Evolutionary conservation across 202 grass and related monocot species (phyloP), one percentile per base, ranked within the genome.

Genomic region (Cymbopogon flexuosus): DNA sequence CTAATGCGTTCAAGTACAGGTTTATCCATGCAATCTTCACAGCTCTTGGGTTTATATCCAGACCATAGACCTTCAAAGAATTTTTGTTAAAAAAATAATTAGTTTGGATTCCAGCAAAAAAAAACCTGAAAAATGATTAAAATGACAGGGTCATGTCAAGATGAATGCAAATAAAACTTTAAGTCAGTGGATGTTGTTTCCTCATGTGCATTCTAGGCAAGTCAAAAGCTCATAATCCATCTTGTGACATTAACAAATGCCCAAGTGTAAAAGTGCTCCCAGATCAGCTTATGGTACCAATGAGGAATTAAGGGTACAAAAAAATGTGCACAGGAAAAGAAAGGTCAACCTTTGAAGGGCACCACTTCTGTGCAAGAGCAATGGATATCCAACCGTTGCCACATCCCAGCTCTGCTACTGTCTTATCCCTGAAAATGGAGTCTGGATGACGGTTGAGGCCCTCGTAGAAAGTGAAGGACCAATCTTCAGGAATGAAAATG

Each of bases 381-480:
- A 98, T 98, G 29, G 96, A 98, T 82, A 98, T 98, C 96, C 96
- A 98, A 79, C 96, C 96, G 40, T 98, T 98, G 67, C 96, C 96
- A 80, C 92, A 95, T 41, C 96, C 96, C 62, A 95, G 77, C 82
- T 95, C 92, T 33, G 96, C 80, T 3, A 95, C 79, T 18, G 82
- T 95, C 73, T 93, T 98, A 3, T 98, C 90, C 77, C 88, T 91
- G 62, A 98, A 98, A 80, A 95, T 86, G 69, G 96, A 95, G 84
- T 91, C 92, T 62, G 87, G 90, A 49, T 91, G 90, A n/a, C 96
- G 75, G 56, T 98, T 98, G 65, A 98, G 89, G 71, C 96, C 96
- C 88, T 98, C 96, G 3, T 95, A 98, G 68, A 98, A 98, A 57
- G 96, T 98, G 82, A 98, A 98, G 29, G 96, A 98, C 96, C 92